A percentile compares a stretch with the other conserved stretches of the same genome.
These are phyloP conservation scores for Penicillium fimorum DNA, from an alignment of 495 filamentous ascomycete genomes.

Conservation along the genomic window DNA sequence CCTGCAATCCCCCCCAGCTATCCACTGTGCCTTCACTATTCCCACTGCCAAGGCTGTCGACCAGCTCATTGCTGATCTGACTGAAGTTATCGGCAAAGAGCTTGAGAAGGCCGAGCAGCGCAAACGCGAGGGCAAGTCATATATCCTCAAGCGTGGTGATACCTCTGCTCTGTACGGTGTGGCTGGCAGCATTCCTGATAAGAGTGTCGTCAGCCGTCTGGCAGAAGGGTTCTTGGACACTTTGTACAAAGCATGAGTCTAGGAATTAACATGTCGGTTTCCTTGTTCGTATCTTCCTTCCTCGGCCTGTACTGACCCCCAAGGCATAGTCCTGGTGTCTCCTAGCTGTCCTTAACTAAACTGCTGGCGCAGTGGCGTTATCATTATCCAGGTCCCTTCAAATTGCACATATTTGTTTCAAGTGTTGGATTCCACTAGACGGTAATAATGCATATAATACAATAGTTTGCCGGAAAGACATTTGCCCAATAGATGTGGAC, in stretches of 20 bases:
- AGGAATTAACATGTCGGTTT: not conserved
- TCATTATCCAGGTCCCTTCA: conserved; percentile 16
- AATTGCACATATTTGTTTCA: conserved; percentile 27
- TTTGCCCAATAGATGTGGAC: conserved; percentile 13
- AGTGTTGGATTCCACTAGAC: conserved; percentile 6
- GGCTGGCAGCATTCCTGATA: conserved; percentile 90
- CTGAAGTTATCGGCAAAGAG: conserved; percentile 74
- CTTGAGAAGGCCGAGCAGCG: conserved; percentile 75
- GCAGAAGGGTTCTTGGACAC: conserved; percentile 92
- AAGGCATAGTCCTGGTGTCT: conserved; percentile 12
- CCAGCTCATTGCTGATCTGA: conserved; percentile 71
- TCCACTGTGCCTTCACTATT: conserved; percentile 93
- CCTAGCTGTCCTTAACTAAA: conserved; percentile 10
- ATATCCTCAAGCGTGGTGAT: conserved; percentile 56
- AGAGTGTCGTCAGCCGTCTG: conserved; percentile 87
- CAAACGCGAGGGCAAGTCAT: conserved; percentile 59
- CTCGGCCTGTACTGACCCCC: conserved; percentile 14
- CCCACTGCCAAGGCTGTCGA: conserved; percentile 81
- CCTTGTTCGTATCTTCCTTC: conserved; percentile 8
- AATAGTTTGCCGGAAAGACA: conserved; percentile 20
- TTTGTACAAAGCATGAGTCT: conserved; percentile 80
- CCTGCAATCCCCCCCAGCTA: conserved; percentile 85
- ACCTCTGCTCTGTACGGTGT: conserved; percentile 91
- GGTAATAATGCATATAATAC: conserved; percentile 32
- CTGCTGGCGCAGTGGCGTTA: conserved; percentile 9